Conservation (phyloP, 805 yeast species). For the Lipomyces chichibuensis region DNA sequence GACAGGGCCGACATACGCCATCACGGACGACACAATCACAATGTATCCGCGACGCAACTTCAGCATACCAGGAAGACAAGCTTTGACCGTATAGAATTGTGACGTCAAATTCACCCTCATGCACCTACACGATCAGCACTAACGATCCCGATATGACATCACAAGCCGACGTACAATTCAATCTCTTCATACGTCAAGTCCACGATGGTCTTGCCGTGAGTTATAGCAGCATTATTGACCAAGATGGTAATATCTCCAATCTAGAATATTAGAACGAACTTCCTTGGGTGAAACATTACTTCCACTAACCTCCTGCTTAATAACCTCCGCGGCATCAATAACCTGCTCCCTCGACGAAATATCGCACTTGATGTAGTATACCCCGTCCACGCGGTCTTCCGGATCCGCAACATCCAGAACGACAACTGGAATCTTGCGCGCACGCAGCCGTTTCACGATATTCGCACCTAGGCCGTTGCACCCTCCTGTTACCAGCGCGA, state of each 20-base stretch:
- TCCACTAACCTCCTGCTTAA: slow-evolving; percentile 45
- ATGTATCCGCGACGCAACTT: slow-evolving; percentile 67
- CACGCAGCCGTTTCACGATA: slow-evolving; percentile 54
- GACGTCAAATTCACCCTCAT: slow-evolving; percentile 71
- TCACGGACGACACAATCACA: slow-evolving; percentile 77
- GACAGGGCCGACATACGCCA: slow-evolving; percentile 86
- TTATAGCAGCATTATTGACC: slow-evolving; percentile 84
- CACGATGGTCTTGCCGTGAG: slow-evolving; percentile 57
- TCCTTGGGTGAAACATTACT: slow-evolving; percentile 23
- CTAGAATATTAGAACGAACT: slow-evolving; percentile 8
- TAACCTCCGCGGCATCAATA: slow-evolving; percentile 46
- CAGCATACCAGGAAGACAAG: slow-evolving; percentile 76
- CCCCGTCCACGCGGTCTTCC: slow-evolving; percentile 47
- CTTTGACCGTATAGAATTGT: slow-evolving; percentile 67
- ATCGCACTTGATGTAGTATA: slow-evolving; percentile 67
- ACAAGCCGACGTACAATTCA: slow-evolving; percentile 42
- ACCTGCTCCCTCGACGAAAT: slow-evolving; percentile 60
- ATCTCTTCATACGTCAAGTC: slow-evolving; percentile 63
- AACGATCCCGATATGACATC: neutral
- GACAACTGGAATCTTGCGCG: slow-evolving; percentile 57
- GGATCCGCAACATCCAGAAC: slow-evolving; percentile 60
- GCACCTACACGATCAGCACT: slow-evolving; percentile 44
- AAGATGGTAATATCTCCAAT: slow-evolving; percentile 67
- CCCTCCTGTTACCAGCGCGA: slow-evolving; percentile 84
- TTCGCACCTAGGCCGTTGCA: slow-evolving; percentile 74